Base-by-base conservation (phyloP, 2,329 filamentous ascomycete genomes). In the Daldinia eschscholtzii region DNA sequence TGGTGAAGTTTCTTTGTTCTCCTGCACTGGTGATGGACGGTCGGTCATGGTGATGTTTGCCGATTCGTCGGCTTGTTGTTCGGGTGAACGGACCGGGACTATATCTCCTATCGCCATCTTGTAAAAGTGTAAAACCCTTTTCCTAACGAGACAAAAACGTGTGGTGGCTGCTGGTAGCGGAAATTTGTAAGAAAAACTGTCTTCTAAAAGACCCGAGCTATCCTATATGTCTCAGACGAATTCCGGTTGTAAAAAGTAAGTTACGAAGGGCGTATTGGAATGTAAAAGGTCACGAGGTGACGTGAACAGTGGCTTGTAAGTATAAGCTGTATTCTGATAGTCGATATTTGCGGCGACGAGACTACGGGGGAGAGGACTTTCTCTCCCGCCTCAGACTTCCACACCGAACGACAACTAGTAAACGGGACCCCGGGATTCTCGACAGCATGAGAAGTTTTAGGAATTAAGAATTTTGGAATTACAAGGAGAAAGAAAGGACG, bases 61-160 rank as follows among this genome's bases (percentile, higher is more conserved):
- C 59, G 72, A 66, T 12, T 74, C 72, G 41, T 71, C 72, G 46
- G 57, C 41, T 48, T 70, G 67, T 67, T 67, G 67, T 50, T 75
- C 75, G 74, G 75, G 68, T 68, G 75, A 77, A 67, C 67, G 73
- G 70, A 62, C 67, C 65, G 70, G 64, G 23, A 67, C 60, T 44
- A 62, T 64, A 13, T 75, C 73, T 63, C 75, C 76, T 57, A 69
- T 65, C 46, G 70, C 66, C 75, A 77, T 77, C 20, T 61, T 70
- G 46, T 67, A 50, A 41, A 61, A 61, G 60, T 70, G 46, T 67
- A 50, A 41, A 61, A 61, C 46, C 42, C 23, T 48, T 58, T 48
- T 62, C n/a, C 59, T 46, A 64, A 56, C 50, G 56, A 46, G 58
- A 68, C 65, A 53, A 20, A 67, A 58, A 62, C 18, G 57, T n/a